Evolutionary conservation across 192 early-diverging fungal genomes (phyloP).

Genomic region (Coemansia sp.): DNA sequence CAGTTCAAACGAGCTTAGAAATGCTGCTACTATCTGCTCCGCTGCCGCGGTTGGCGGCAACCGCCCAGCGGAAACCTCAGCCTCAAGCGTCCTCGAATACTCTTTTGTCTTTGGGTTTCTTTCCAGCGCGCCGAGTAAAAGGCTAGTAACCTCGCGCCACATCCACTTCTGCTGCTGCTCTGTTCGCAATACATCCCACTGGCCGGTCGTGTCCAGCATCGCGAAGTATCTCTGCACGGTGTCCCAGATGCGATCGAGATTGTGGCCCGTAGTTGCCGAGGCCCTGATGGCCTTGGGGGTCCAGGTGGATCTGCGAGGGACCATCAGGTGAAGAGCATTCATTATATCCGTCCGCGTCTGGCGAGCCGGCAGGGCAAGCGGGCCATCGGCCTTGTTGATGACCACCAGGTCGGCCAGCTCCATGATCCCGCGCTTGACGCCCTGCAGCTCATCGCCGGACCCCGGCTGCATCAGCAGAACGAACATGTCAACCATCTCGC

Average conservation of each 20-base stretch:
- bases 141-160: conserved; percentile 44
- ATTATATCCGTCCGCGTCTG: conserved; percentile 62
- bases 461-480: conserved; percentile 76
- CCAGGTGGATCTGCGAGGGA: conserved; percentile 30
- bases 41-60: conserved; percentile 34
- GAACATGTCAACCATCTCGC: conserved; percentile 89
- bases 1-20: conserved; percentile 9
- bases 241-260: conserved; percentile 43
- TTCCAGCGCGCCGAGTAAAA: conserved; percentile 22
- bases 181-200: conserved; percentile 35
- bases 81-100: conserved; percentile 20
- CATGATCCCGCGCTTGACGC: conserved; percentile 87
- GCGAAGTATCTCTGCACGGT: conserved; percentile 27
- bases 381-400: conserved; percentile 82
- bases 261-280: conserved; percentile 38
- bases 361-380: conserved; percentile 61
- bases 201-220: conserved; percentile 17
- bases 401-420: conserved; percentile 81
- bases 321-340: conserved; percentile 35
- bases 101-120: conserved; percentile 8
- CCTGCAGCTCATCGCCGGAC: conserved; percentile 87
- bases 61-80: conserved; percentile 14
- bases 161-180: conserved; percentile 44
- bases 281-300: conserved; percentile 37
- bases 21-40: conserved; percentile 31